These are phyloP conservation scores for Delonix regia DNA, from an alignment of 306 rosid genomes.

Conservation along the genomic window DNA sequence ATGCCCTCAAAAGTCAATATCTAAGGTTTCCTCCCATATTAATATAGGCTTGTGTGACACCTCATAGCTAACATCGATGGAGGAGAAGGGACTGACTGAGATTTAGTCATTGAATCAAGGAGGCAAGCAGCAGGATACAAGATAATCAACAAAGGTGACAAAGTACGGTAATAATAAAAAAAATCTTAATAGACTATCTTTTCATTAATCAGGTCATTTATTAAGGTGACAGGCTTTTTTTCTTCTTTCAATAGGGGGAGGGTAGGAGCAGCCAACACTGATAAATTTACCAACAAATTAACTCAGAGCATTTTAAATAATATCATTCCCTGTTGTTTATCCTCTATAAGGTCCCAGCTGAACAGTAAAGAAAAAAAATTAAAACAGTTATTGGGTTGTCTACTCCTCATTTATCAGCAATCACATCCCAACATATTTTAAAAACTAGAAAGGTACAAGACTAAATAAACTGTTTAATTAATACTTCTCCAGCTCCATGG, in stretches of 20 bases:
- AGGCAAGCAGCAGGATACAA: constrained; percentile 13
- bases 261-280: neutral
- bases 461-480: constrained; percentile 16
- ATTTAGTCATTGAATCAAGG: neutral
- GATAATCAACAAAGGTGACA: constrained; percentile 10
- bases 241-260: neutral
- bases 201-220: neutral
- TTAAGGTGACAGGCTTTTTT: neutral
- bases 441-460: neutral
- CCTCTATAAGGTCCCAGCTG: constrained; percentile 13
- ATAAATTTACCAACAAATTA: neutral
- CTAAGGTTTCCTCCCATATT: neutral
- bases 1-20: neutral
- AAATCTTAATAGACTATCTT: neutral
- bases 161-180: neutral
- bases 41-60: neutral
- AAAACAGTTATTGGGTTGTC: neutral
- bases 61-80: neutral
- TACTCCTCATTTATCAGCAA: neutral
- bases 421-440: neutral
- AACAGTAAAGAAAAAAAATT: neutral
- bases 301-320: neutral
- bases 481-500: constrained; percentile 20
- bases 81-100: neutral
- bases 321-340: neutral